phyloP scores from a whole-genome alignment of 306 rosid species.

The Trichosanthes cucumerina region DNA sequence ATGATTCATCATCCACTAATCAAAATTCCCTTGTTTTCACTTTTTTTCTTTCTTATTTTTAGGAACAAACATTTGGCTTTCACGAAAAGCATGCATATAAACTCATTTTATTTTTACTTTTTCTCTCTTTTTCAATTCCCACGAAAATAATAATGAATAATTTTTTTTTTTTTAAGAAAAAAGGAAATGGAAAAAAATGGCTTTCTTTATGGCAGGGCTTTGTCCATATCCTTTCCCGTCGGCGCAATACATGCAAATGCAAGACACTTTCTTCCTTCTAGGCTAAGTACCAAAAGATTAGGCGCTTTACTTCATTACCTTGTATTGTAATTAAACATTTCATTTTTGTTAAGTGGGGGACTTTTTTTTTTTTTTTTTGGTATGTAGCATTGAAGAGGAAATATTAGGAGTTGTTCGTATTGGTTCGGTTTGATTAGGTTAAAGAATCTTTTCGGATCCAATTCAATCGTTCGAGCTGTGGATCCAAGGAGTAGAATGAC shows the following conservation, averaged over 20 bases:
- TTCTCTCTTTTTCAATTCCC: background rate
- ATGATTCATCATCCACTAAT: constrained; percentile 4
- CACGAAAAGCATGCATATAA: background rate
- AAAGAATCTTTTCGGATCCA: background rate
- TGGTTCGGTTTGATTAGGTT: background rate
- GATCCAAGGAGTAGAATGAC: background rate
- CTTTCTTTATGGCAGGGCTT: background rate
- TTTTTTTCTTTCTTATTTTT: background rate
- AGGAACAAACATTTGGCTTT: background rate
- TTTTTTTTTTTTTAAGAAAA: background rate
- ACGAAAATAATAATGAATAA: background rate
- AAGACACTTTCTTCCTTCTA: background rate
- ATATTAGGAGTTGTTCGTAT: background rate
- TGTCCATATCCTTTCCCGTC: background rate
- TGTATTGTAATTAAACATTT: background rate
- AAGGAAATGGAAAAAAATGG: background rate
- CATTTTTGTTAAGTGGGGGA: background rate
- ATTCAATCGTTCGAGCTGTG: background rate
- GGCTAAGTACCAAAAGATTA: constrained; percentile 3
- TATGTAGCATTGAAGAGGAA: background rate
- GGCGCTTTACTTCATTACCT: background rate
- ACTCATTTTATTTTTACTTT: background rate
- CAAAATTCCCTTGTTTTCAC: background rate
- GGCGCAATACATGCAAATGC: constrained; percentile 9
- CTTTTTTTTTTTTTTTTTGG: background rate